Evolutionary conservation across 805 yeast species (phyloP).

Genomic region (Huiozyma sinensis): DNA sequence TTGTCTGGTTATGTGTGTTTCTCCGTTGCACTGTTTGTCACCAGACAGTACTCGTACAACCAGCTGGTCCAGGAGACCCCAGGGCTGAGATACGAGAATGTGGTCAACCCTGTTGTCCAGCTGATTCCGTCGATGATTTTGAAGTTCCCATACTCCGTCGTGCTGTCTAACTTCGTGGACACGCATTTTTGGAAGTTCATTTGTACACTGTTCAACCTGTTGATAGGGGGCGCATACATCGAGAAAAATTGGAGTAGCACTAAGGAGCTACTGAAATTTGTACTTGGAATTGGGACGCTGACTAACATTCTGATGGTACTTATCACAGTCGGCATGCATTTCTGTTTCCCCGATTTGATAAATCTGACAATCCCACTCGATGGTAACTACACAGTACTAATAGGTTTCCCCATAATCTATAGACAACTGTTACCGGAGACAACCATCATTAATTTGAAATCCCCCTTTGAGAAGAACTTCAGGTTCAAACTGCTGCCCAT

Average conservation of each 20-base stretch:
- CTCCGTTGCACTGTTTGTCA: slow-evolving; percentile 32
- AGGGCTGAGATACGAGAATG: background rate
- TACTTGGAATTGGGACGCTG: slow-evolving; percentile 36
- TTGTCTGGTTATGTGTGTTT: slow-evolving; percentile 31
- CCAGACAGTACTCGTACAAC: slow-evolving; percentile 32
- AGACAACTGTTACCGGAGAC: slow-evolving; percentile 55
- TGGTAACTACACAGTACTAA: slow-evolving; percentile 44
- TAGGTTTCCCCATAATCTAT: slow-evolving; percentile 52
- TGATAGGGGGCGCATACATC: slow-evolving; percentile 53
- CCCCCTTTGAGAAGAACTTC: slow-evolving; percentile 33
- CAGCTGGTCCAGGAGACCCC: slow-evolving; percentile 9
- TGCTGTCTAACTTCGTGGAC: slow-evolving; percentile 57
- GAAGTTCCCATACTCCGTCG: slow-evolving; percentile 53
- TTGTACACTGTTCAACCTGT: slow-evolving; percentile 37
- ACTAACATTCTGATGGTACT: slow-evolving; percentile 41
- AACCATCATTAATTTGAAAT: slow-evolving; percentile 42
- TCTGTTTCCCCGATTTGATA: slow-evolving; percentile 15
- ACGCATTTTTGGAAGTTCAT: slow-evolving; percentile 37
- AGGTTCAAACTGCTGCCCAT: slow-evolving; percentile 60
- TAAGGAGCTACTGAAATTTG: slow-evolving; percentile 39
- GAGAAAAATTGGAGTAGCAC: slow-evolving; percentile 55
- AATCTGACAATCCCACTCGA: slow-evolving; percentile 36
- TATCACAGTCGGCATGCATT: slow-evolving; percentile 17
- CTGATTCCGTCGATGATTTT: slow-evolving; percentile 49
- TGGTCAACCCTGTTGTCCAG: slow-evolving; percentile 46